Conservation (phyloP, 441 rosid genomes). For the Cnidoscolus chayamansa region DNA sequence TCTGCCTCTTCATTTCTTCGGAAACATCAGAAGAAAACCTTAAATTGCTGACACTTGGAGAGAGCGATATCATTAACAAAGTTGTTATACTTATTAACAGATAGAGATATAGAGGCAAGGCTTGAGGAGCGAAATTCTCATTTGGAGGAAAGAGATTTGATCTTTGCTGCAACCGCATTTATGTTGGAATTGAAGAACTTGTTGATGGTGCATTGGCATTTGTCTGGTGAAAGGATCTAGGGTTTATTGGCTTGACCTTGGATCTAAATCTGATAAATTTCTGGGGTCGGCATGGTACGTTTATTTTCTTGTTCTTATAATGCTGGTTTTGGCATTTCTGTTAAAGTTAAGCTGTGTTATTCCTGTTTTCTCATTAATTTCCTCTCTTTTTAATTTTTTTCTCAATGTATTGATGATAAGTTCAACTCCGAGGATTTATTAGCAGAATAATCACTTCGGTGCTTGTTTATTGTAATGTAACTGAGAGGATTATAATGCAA, state of each 20-base stretch:
- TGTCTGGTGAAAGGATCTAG: slow-evolving; percentile 18
- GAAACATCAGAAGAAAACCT: not conserved
- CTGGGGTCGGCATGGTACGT: slow-evolving; percentile 31
- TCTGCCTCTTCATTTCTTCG: not conserved
- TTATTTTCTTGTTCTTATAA: not conserved
- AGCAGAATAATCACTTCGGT: not conserved
- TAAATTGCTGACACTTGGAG: no score
- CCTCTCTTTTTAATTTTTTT: not conserved
- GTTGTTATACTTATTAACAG: not conserved
- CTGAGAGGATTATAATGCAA: not conserved
- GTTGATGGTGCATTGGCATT: slow-evolving; percentile 21
- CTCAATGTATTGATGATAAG: not conserved
- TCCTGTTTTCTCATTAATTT: not conserved
- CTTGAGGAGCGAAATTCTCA: not conserved
- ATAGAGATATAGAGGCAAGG: not conserved
- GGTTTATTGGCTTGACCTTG: slow-evolving; percentile 25
- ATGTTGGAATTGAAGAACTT: slow-evolving; percentile 2
- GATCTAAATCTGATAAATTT: slow-evolving; percentile 27
- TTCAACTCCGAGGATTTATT: not conserved
- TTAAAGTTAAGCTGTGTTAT: not conserved
- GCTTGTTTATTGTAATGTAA: not conserved
- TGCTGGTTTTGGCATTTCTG: not conserved
- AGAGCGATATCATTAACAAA: not conserved
- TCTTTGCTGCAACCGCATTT: slow-evolving; percentile 11
- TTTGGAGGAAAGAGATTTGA: slow-evolving; percentile 16